Evolutionary conservation across 2,329 filamentous ascomycete genomes (phyloP).

Genomic region (Davidsoniella neocaledoniae): DNA sequence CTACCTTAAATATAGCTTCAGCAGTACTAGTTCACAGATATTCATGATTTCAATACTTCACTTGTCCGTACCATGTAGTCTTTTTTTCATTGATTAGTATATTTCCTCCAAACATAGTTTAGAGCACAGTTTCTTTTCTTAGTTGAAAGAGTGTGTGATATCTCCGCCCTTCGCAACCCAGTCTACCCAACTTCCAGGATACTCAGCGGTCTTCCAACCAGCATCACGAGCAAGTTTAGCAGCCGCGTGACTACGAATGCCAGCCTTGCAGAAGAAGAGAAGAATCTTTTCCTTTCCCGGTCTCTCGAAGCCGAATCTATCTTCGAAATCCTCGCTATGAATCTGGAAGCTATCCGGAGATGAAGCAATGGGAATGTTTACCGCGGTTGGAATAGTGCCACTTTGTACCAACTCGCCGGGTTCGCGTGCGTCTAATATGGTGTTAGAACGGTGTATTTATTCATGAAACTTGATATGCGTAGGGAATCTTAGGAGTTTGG

Average conservation of each 20-base stretch:
- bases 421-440: constrained; percentile 50
- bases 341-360: constrained; percentile 69
- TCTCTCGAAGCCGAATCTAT: constrained; percentile 61
- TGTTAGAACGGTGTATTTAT: not conserved
- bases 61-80: not conserved
- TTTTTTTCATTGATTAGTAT: not conserved
- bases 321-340: constrained; percentile 60
- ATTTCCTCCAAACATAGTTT: not conserved
- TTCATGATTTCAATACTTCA: not conserved
- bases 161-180: constrained; percentile 58
- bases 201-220: constrained; percentile 64
- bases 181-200: constrained; percentile 62
- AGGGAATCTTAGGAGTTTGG: too few relatives aligned
- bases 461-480: too few relatives aligned
- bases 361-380: constrained; percentile 68
- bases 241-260: constrained; percentile 64
- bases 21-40: not conserved
- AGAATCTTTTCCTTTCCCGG: constrained; percentile 41
- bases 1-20: not conserved
- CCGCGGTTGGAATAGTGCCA: constrained; percentile 60
- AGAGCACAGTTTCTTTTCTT: not conserved
- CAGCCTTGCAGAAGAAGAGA: constrained; percentile 87
- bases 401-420: constrained; percentile 45
- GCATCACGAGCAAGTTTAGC: constrained; percentile 59
- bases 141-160: constrained; percentile 15